Conservation (phyloP, 169 alveolate genomes). For the Plasmodium blacklocki region DNA sequence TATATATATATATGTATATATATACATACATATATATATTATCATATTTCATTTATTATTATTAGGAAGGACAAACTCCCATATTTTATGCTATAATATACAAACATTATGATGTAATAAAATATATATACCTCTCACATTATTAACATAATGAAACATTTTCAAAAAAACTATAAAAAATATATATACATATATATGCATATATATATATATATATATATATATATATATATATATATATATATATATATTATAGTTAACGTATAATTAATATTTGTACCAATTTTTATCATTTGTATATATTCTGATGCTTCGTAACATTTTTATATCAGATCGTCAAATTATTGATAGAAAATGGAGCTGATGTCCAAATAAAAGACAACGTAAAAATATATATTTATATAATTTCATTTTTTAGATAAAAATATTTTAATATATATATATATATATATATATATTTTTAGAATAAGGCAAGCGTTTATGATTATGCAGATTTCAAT, state of each 20-base stretch:
- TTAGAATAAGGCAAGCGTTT: constrained; percentile 62
- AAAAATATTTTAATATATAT: background rate
- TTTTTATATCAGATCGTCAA: constrained; percentile 25
- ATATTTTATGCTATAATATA: constrained; percentile 68
- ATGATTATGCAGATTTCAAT: constrained; percentile 59
- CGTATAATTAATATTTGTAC: too few species aligned
- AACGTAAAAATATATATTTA: constrained; percentile 20
- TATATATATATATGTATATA: background rate
- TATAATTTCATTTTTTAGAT: background rate
- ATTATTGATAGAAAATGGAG: constrained; percentile 57
- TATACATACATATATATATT: background rate
- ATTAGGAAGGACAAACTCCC: constrained; percentile 63
- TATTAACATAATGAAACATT: too few species aligned
- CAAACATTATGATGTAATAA: constrained; percentile 62
- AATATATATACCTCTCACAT: background rate
- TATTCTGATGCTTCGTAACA: background rate
- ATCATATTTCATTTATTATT: background rate
- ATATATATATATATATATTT: background rate
- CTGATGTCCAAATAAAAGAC: constrained; percentile 70
- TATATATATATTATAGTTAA: too few species aligned
- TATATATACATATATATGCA: constrained; percentile 1
- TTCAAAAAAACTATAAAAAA: too few species aligned
- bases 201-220: constrained; percentile 2
- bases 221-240: background rate
- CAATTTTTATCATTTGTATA: too few species aligned